phyloP scores from a whole-genome alignment of 805 yeast genomes.

The Martiniozyma abietophila region DNA sequence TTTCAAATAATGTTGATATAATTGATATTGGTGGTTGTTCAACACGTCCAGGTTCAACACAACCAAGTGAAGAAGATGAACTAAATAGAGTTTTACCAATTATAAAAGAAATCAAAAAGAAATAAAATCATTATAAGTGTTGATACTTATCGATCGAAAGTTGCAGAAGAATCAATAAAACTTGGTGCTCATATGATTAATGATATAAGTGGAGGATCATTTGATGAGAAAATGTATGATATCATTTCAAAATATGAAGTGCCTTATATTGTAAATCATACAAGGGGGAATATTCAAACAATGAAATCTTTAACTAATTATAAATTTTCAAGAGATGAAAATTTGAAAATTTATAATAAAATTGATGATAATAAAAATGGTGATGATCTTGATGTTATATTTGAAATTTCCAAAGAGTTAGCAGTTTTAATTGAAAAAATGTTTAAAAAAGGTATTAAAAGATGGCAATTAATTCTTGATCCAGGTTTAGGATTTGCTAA shows the following conservation, averaged over 20 bases:
- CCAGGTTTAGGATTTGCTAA: constrained; percentile 99
- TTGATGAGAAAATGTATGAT: constrained; percentile 56
- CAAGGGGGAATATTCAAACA: constrained; percentile 70
- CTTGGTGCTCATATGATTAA: constrained; percentile 89
- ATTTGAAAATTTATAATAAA: constrained; percentile 11
- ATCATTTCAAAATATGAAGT: constrained; percentile 64
- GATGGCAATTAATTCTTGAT: constrained; percentile 89
- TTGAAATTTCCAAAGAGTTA: constrained; percentile 58
- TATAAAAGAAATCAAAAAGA: constrained; percentile 46
- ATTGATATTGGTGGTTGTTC: constrained; percentile 94
- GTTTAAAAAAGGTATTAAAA: constrained; percentile 49
- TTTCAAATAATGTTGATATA: constrained; percentile 56
- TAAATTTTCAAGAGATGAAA: constrained; percentile 23
- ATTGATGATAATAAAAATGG: constrained; percentile 6
- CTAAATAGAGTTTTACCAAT: constrained; percentile 61
- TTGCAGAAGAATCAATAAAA: constrained; percentile 58
- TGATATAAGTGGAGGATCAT: constrained; percentile 76
- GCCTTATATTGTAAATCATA: constrained; percentile 76
- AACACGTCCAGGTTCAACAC: constrained; percentile 76
- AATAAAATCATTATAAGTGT: constrained; percentile 50
- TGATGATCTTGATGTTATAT: constrained; percentile 34
- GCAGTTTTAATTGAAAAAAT: constrained; percentile 48
- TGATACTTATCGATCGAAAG: constrained; percentile 77
- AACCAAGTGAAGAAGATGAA: constrained; percentile 59
- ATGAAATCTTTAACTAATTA: constrained; percentile 60